Conservation (phyloP, 2,329 filamentous ascomycete species). For the Zymoseptoria pseudotritici region DNA sequence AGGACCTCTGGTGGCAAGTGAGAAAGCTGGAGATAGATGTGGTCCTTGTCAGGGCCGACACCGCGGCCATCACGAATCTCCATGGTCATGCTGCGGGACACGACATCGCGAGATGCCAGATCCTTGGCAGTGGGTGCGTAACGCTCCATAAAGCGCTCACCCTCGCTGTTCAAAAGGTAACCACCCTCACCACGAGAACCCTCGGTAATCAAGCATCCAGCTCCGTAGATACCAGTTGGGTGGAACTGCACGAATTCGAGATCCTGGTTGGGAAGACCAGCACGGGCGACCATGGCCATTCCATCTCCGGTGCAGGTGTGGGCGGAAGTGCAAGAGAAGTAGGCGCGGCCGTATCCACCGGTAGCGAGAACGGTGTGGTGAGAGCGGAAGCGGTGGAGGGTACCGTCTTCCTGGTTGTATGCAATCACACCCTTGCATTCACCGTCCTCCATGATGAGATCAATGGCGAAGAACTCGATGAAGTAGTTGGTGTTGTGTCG, state of each 20-base stretch:
- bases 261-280: slow-evolving; percentile 97
- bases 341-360: slow-evolving; percentile 93
- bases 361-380: slow-evolving; percentile 96
- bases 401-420: slow-evolving; percentile 98
- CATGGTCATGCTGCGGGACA: slow-evolving; percentile 95
- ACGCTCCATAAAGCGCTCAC: slow-evolving; percentile 98
- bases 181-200: slow-evolving; percentile 96
- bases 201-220: slow-evolving; percentile 95
- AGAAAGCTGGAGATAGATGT: slow-evolving; percentile 96
- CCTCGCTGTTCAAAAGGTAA: slow-evolving; percentile 94
- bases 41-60: slow-evolving; percentile 94
- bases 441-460: slow-evolving; percentile 95
- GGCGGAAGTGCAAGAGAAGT: slow-evolving; percentile 96
- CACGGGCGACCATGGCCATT: slow-evolving; percentile 98
- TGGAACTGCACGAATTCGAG: slow-evolving; percentile 99
- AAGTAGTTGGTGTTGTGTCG: slow-evolving; percentile 99
- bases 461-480: slow-evolving; percentile 96
- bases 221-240: slow-evolving; percentile 97
- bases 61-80: slow-evolving; percentile 96
- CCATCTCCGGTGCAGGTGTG: slow-evolving; percentile 98
- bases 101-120: slow-evolving; percentile 90
- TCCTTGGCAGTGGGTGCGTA: slow-evolving; percentile 98
- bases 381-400: slow-evolving; percentile 90
- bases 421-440: slow-evolving; percentile 94
- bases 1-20: slow-evolving; percentile 88